Evolutionary conservation across 495 filamentous ascomycete genomes (phyloP), one percentile per base, ranked within the genome.

Genomic region (Massariosphaeria phaeospora): DNA sequence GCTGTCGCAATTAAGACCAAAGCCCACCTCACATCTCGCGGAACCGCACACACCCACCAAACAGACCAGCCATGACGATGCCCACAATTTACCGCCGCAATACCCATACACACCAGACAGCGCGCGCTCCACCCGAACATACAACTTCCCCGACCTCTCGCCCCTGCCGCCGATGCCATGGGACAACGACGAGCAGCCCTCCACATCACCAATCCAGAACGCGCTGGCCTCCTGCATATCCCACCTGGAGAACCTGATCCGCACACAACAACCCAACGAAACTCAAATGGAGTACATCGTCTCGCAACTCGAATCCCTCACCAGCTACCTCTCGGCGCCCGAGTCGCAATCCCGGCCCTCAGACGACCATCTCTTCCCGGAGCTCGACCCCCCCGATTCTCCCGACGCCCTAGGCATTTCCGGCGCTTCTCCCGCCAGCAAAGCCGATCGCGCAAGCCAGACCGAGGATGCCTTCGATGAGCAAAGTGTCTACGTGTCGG

Each of bases 281-380:
- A 24, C 36, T 4, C 46, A 58, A 21, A 58, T 58, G 55, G 47
- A 45, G 30, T 52, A 46, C 12, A 26, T 58, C 23, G 21, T 58
- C 48, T 17, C n/a, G 3, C 17, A 52, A 12, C 42, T 58, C 27
- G 55, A 58, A 34, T 18, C 13, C 7, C 52, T 58, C 21, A 23
- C 41, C 24, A 26, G 18, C 2, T 40, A 27, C 12, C 48, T 51
- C 3, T 51, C 34, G 2, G 33, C 20, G 2, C 48, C 48, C 8
- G 48, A 51, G 33, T 34, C 48, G 20, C 48, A 51, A 24, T 51
- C 48, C 5, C 2, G 36, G 5, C 18, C 40, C 13, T 27, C 20
- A 21, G 48, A 51, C 15, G 48, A 51, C 24, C 34, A 51, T 30
- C n/a, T 51, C 1, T 51, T 51, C 35, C 33, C 48, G 15, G 48